These are phyloP conservation scores for Pseudogymnoascus sp. DNA, from an alignment of 2,329 filamentous ascomycete genomes.

Conservation along the genomic window DNA sequence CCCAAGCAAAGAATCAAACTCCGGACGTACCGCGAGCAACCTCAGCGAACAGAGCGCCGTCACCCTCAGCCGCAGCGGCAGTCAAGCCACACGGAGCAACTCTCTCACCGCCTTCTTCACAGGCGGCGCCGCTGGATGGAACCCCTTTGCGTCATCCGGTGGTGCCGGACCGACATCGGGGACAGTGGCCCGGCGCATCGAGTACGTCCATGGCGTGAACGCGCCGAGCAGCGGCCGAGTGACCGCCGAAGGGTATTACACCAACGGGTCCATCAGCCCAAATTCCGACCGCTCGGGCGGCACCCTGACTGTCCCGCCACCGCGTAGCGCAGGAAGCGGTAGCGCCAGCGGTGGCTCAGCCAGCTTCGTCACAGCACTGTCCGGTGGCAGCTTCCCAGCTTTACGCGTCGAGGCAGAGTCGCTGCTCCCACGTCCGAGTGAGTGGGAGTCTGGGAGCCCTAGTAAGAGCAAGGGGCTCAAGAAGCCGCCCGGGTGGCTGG, in stretches of 20 bases:
- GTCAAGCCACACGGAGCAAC: slow-evolving; percentile 1
- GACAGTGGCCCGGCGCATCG: neutral
- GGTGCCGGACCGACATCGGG: neutral
- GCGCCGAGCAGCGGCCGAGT: neutral
- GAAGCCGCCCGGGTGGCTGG: slow-evolving; percentile 54
- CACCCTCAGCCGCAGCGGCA: slow-evolving; percentile 19
- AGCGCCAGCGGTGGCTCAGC: neutral
- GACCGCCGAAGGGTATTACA: neutral
- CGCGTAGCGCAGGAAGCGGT: slow-evolving; percentile 22
- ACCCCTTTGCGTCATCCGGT: slow-evolving; percentile 11
- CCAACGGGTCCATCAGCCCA: neutral
- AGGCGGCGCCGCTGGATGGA: slow-evolving; percentile 12
- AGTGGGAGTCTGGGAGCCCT: slow-evolving; percentile 38
- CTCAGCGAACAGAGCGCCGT: slow-evolving; percentile 28
- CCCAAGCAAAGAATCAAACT: slow-evolving; percentile 23
- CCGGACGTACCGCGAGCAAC: slow-evolving; percentile 28
- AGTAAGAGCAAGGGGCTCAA: slow-evolving; percentile 43
- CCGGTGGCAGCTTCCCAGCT: slow-evolving; percentile 18
- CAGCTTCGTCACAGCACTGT: slow-evolving; percentile 27
- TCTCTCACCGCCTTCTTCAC: slow-evolving; percentile 11
- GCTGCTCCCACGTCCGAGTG: slow-evolving; percentile 24
- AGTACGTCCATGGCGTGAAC: neutral
- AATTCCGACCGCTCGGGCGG: neutral
- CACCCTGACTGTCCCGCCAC: slow-evolving; percentile 10
- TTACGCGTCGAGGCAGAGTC: slow-evolving; percentile 26